Evolutionary conservation across 495 filamentous ascomycete species (phyloP).

Genomic region (Schizothecium vesticola): DNA sequence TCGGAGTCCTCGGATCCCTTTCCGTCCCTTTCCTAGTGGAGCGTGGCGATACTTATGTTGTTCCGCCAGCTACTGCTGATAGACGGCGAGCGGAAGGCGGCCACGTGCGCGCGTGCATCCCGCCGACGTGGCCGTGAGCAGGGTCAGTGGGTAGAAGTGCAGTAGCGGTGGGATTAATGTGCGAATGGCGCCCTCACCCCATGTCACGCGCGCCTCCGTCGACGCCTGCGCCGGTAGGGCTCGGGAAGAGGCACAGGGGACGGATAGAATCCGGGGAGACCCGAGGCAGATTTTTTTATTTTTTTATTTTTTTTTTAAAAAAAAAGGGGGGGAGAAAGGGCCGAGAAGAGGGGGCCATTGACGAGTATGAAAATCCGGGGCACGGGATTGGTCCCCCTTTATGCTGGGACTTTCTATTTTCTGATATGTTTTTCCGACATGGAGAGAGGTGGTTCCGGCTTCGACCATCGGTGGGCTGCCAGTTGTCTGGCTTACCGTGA

Average conservation of each 20-base stretch:
- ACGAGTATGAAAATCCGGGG: neutral
- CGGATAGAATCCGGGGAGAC: neutral
- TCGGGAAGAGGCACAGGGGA: neutral
- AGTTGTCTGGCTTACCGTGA: neutral
- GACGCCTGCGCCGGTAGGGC: neutral
- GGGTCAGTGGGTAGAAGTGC: neutral
- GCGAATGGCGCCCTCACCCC: neutral
- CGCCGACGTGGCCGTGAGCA: neutral
- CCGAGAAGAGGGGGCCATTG: neutral
- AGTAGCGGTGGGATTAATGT: neutral
- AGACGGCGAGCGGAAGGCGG: neutral
- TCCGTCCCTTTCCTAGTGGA: neutral
- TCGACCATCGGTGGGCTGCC: neutral
- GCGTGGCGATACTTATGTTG: no score
- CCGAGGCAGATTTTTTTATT: no score
- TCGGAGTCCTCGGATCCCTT: neutral
- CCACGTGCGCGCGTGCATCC: neutral
- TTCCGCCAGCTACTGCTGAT: no score
- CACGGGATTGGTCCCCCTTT: neutral
- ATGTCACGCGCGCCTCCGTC: neutral
- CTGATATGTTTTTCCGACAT: neutral
- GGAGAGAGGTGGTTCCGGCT: neutral
- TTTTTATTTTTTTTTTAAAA: no score
- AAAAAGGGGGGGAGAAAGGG: neutral
- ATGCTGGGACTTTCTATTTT: neutral